A percentile compares a stretch with the other conserved stretches of the same genome.
These are phyloP conservation scores for Leishmania aethiopica DNA, from an alignment of 208 protist species.

Conservation along the genomic window DNA sequence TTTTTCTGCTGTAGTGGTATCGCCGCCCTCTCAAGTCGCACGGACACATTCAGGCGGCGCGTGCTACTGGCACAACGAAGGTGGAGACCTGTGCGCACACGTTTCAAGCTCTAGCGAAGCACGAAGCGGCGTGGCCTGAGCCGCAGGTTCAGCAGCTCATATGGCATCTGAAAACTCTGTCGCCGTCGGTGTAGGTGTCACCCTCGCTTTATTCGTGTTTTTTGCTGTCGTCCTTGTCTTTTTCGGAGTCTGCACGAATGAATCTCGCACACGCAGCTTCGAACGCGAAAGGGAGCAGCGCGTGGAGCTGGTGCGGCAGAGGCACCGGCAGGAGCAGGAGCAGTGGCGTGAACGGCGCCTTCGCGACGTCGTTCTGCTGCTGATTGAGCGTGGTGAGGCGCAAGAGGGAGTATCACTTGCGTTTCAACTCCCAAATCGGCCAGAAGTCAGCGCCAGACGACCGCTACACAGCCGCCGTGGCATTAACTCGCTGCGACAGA, in stretches of 20 bases:
- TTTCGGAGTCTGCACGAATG: conserved; percentile 11
- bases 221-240: conserved; percentile 5
- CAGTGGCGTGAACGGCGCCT: conserved; percentile 49
- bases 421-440: conserved; percentile 35
- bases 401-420: conserved; percentile 43
- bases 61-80: neutral
- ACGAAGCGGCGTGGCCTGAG: neutral
- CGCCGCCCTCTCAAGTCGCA: neutral
- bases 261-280: conserved; percentile 5
- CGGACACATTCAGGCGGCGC: neutral
- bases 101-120: neutral
- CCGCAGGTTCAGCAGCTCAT: neutral
- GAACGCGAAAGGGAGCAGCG: conserved; percentile 25
- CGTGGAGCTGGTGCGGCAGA: conserved; percentile 17
- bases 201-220: conserved; percentile 13
- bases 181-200: conserved; percentile 16
- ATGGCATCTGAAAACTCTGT: conserved; percentile 4
- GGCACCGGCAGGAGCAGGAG: conserved; percentile 35
- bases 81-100: neutral
- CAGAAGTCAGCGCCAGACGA: conserved; percentile 32
- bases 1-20: neutral
- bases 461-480: conserved; percentile 12
- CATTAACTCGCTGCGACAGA: conserved; percentile 1
- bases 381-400: conserved; percentile 47
- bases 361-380: conserved; percentile 48